Percentiles rank a stretch among this genome's conserved stretches.
Evolutionary conservation across 2,329 filamentous ascomycete genomes (phyloP).

Genomic region (Neospermospora avenae): DNA sequence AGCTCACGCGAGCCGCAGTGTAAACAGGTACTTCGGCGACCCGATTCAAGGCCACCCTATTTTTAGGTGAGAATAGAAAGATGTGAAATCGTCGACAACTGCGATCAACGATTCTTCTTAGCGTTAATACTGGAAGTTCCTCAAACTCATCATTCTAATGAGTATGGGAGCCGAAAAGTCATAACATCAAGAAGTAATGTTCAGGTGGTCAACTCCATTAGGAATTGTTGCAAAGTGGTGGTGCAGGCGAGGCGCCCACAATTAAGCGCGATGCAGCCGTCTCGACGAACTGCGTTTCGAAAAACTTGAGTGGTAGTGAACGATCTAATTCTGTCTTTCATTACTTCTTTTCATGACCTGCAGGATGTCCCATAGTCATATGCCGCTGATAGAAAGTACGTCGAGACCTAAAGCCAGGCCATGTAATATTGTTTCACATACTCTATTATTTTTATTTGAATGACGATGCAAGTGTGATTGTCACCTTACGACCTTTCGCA

Average conservation of each 20-base stretch:
- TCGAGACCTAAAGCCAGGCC: neutral
- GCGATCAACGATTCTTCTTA: neutral
- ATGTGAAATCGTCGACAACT: neutral
- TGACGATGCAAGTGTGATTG: neutral
- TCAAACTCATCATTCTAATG: too few species aligned
- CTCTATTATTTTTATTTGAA: neutral
- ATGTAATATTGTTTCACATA: neutral
- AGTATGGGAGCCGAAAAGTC: neutral
- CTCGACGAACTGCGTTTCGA: slow-evolving; percentile 9
- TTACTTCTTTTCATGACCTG: neutral
- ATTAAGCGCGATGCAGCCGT: neutral
- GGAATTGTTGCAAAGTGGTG: neutral
- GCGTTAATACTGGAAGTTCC: too few species aligned
- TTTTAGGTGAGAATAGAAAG: neutral
- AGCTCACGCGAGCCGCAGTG: neutral
- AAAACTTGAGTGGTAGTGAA: neutral
- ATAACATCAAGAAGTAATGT: neutral
- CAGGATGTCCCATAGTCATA: neutral
- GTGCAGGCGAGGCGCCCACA: neutral
- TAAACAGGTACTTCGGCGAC: neutral
- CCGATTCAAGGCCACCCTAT: neutral
- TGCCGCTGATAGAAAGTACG: neutral
- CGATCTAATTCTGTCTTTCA: neutral
- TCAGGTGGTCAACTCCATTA: neutral
- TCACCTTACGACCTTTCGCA: too few species aligned